phyloP scores from a whole-genome alignment of 257 asterid genomes.

The Solanum clarkiae region DNA sequence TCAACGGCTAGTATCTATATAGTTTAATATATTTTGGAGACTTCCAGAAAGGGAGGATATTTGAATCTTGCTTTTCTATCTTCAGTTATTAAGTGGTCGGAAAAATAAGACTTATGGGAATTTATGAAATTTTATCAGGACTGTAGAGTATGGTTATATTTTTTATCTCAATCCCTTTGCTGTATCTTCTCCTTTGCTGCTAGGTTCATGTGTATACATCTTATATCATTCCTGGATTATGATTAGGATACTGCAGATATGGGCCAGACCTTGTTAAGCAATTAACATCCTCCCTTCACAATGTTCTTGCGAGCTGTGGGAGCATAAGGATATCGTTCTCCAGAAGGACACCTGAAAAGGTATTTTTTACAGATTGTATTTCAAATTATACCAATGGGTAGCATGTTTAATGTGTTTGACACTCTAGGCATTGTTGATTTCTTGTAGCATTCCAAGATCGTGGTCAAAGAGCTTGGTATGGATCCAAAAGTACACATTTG shows the following conservation, averaged over 20 bases:
- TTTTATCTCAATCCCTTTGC: not conserved
- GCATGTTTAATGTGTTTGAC: not conserved
- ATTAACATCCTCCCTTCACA: conserved; percentile 55
- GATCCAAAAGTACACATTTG: conserved; percentile 75
- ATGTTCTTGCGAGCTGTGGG: conserved; percentile 79
- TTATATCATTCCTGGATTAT: conserved; percentile 5
- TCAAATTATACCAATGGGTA: not conserved
- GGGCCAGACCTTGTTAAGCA: conserved; percentile 84
- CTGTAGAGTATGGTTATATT: not conserved
- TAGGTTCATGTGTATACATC: not conserved
- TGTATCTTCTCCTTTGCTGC: not conserved
- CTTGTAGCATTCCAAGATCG: conserved; percentile 42
- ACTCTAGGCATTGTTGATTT: not conserved
- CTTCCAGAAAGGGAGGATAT: not conserved
- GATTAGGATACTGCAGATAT: conserved; percentile 74
- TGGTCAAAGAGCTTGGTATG: conserved; percentile 65
- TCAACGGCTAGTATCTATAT: not conserved
- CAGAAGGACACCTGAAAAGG: conserved; percentile 90
- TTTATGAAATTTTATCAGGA: not conserved
- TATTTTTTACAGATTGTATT: not conserved
- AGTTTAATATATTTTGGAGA: not conserved
- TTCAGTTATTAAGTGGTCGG: not conserved
- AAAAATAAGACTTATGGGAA: not conserved
- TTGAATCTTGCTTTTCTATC: not conserved
- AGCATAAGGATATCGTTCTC: conserved; percentile 89